Evolutionary conservation across 495 filamentous ascomycete genomes (phyloP), one percentile per base, ranked within the genome.

Genomic region (Penicillium waksmanii): DNA sequence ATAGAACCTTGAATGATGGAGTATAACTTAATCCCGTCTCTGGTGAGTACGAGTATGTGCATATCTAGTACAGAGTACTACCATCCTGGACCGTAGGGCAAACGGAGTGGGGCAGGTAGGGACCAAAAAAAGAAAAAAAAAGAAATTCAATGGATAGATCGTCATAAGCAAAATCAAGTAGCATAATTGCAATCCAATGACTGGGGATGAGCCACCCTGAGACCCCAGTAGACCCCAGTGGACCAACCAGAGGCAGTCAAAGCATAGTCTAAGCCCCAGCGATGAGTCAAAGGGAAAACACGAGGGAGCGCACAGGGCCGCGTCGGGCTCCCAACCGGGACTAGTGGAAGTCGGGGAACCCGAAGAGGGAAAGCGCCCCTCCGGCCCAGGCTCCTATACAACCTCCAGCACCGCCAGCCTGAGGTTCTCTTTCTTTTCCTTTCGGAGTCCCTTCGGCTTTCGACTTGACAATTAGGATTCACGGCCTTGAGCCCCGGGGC

Each of bases 271-370:
- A 43, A 43, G 40, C 40, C 40, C 40, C 40, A 44, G 44, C 31
- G 55, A 42, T 44, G 52, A 43, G 19, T 21, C 38, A 36, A 42
- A 25, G 18, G 11, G 49, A 15, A n/a, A 12, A 53, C 15, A 53
- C 38, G 21, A 55, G n/a, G 38, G 36, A 40, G 8, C 9, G 27
- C 40, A 43, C 40, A 17, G 51, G 55, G 53, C 57, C 47, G 53
- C 52, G 68, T 78, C 73, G 72, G 71, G 69, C 69, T 70, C 75
- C 65, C 50, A 58, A 73, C 60, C 1, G 1, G 64, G 73, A 47
- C 65, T 75, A 75, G 73, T 61, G 66, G 9, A 49, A 56, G 70
- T 70, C 67, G 67, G 67, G 66, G 65, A 62, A 60, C 61, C 66
- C 61, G 49, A 72, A 68, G 11, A 50, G 70, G 71, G 57, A 63